These are phyloP conservation scores for Graphium sp. DNA, from an alignment of 2,329 filamentous ascomycete species.

Conservation along the genomic window DNA sequence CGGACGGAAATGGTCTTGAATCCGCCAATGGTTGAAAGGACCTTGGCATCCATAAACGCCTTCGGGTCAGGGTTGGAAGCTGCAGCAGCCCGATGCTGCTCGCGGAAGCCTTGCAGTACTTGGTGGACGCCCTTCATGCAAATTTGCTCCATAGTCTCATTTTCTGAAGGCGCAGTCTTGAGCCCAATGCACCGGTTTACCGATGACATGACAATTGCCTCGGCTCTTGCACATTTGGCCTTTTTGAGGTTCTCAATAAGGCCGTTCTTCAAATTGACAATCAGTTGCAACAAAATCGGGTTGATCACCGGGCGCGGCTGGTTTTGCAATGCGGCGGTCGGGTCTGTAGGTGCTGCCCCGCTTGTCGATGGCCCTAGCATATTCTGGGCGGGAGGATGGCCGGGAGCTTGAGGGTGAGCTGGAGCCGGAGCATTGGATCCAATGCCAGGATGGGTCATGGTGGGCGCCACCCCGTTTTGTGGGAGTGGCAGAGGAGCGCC, in stretches of 20 bases:
- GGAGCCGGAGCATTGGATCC: neutral
- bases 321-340: conserved; percentile 2
- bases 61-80: too few relatives aligned
- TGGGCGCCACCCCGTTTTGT: neutral
- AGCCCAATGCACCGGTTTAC: conserved; percentile 32
- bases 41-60: conserved; percentile 17
- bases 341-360: conserved; percentile 4
- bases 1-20: too few relatives aligned
- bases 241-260: conserved; percentile 26
- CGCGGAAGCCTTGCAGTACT: conserved; percentile 23
- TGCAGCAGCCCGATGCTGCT: conserved; percentile 4
- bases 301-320: conserved; percentile 20
- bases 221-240: conserved; percentile 21
- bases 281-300: conserved; percentile 21
- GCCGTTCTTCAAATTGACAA: conserved; percentile 27
- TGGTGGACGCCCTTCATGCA: conserved; percentile 23
- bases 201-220: conserved; percentile 33
- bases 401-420: neutral
- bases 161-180: conserved; percentile 23
- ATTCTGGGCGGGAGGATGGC: too few relatives aligned
- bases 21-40: conserved; percentile 21
- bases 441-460: neutral
- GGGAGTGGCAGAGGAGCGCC: too few relatives aligned
- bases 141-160: conserved; percentile 27
- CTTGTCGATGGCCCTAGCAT: too few relatives aligned